phyloP scores from a whole-genome alignment of 495 filamentous ascomycete genomes.

The Penicillium subrubescens region DNA sequence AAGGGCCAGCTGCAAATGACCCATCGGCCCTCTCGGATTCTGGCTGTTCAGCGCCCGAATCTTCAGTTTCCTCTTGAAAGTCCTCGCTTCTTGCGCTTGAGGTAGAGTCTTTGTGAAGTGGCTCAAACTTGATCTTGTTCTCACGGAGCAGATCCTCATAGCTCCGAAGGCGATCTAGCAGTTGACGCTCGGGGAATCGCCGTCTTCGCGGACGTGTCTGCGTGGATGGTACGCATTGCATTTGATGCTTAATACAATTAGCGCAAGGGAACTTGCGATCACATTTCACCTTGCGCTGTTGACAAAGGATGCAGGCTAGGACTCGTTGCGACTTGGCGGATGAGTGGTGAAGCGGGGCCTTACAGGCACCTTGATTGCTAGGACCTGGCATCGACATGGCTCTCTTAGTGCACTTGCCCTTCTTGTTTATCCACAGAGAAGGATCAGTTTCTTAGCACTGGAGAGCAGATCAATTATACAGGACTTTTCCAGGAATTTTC shows the following conservation, averaged over 20 bases:
- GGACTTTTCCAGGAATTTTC: background rate
- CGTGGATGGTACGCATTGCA: constrained; percentile 51
- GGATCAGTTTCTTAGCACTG: background rate
- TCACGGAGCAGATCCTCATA: constrained; percentile 56
- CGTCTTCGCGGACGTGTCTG: constrained; percentile 47
- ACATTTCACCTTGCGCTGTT: constrained; percentile 62
- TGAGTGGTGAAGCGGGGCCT: background rate
- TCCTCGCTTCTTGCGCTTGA: too few relatives aligned
- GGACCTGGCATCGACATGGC: background rate
- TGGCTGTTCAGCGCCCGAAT: constrained; percentile 28
- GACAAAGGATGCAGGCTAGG: constrained; percentile 59
- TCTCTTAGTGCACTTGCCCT: background rate
- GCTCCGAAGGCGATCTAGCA: constrained; percentile 52
- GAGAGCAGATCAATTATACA: background rate
- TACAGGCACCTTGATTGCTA: background rate
- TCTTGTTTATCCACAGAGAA: background rate
- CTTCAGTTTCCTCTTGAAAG: constrained; percentile 6
- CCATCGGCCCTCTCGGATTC: constrained; percentile 13
- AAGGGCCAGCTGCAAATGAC: constrained; percentile 22
- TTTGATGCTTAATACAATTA: constrained; percentile 45
- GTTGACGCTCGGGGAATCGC: constrained; percentile 56
- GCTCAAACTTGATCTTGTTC: constrained; percentile 54
- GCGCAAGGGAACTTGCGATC: constrained; percentile 57
- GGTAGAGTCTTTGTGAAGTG: constrained; percentile 41
- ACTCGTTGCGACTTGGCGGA: constrained; percentile 38